A percentile compares a stretch with the other conserved stretches of the same genome.
Evolutionary conservation across 805 yeast species (phyloP).

Genomic region (Hemisphaericaspora nanyangensis): DNA sequence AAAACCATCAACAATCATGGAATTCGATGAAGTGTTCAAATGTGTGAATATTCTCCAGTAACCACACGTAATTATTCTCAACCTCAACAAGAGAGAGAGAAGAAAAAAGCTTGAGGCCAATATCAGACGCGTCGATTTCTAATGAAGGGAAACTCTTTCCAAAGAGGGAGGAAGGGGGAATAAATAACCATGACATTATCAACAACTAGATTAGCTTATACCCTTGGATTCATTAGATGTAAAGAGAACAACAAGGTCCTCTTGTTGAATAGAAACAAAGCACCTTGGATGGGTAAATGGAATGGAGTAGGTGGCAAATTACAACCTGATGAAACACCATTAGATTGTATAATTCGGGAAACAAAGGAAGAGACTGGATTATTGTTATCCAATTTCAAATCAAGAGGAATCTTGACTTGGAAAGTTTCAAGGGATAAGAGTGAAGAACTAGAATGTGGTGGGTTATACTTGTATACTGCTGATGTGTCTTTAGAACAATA

Average conservation of each 20-base stretch:
- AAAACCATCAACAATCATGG: conserved; percentile 6
- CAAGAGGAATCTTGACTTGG: conserved; percentile 38
- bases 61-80: neutral
- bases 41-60: conserved; percentile 7
- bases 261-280: conserved; percentile 36
- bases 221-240: conserved; percentile 26
- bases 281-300: conserved; percentile 48
- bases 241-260: conserved; percentile 28
- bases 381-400: conserved; percentile 19
- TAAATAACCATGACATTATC: conserved; percentile 2
- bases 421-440: conserved; percentile 5
- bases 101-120: too few relatives aligned
- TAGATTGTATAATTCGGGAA: conserved; percentile 39
- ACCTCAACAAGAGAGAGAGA: too few relatives aligned
- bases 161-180: conserved; percentile 1
- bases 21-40: conserved; percentile 12
- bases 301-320: conserved; percentile 46
- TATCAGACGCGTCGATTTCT: too few relatives aligned
- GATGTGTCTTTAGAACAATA: conserved; percentile 21
- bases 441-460: conserved; percentile 20
- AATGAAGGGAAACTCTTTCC: too few relatives aligned
- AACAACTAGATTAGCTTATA: conserved; percentile 15
- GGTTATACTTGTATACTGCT: conserved; percentile 40
- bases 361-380: conserved; percentile 41
- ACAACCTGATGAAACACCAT: conserved; percentile 30